Evolutionary conservation across 139 green algal species (phyloP), one percentile per base, ranked within the genome.

Genomic region (Micractinium sp.): DNA sequence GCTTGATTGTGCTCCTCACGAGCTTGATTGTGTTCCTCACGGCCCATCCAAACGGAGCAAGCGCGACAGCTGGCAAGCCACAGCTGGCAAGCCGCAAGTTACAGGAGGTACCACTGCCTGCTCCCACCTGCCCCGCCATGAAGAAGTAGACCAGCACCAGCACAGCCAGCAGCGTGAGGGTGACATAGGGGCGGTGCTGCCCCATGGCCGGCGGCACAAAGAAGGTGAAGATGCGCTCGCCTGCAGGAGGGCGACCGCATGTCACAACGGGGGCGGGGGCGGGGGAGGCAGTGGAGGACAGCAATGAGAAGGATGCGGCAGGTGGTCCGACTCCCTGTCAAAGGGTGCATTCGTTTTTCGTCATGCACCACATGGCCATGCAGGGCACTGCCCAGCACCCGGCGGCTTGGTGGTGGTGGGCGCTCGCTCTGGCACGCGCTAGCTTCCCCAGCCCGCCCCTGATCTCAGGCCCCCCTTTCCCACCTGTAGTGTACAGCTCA

Each of bases 401-500:
- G 3, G 22, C 71, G 35, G 71, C 29, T 67, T 84, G 41, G 35
- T 23, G 29, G 78, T 67, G 41, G 78, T 84, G 78, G 78, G 78
- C 39, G 47, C 47, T 56, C 47, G 47, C 47, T 56, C 9, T 9
- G 47, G 47, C 47, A 56, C 47, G 9, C 47, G 47, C 47, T 56
- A 56, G 29, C 31, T 33, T 77, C 29, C 15, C 33, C n/a, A 19
- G 12, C 18, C 13, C 1, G 74, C 74, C 16, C 15, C 16, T 35
- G 16, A n/a, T 35, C 71, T 31, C 73, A 85, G n/a, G n/a, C n/a
- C 18, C 41, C 15, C 25, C 13, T 33, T 16, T 33, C 29, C 16
- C n/a, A 92, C 91, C 91, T 87, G 91, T 93, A 27, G 91, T 90
- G 82, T 89, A 90, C 9, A 93, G 71, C 83, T 93, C 91, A 5